Percentiles rank a stretch among this genome's conserved stretches.
These are phyloP conservation scores for Acanthamoeba sp. DNA, from an alignment of 208 protist species.

Conservation along the genomic window DNA sequence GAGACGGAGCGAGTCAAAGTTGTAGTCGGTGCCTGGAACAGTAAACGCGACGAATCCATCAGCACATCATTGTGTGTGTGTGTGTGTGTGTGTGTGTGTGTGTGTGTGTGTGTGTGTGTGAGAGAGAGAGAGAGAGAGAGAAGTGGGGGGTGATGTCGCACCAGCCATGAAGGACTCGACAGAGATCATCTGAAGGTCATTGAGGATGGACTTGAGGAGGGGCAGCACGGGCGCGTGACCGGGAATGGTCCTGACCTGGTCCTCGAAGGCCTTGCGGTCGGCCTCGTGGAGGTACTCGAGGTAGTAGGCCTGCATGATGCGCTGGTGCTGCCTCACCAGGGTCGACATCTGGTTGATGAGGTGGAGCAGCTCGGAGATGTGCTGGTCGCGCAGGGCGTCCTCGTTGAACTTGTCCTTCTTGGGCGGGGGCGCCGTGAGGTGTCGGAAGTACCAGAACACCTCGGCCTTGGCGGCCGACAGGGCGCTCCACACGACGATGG, in stretches of 20 bases:
- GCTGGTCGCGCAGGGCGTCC: slow-evolving; percentile 40
- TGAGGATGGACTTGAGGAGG: slow-evolving; percentile 11
- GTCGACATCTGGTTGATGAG: not conserved
- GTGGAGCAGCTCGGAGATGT: slow-evolving; percentile 58
- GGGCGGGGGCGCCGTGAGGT: slow-evolving; percentile 1
- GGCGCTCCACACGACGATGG: slow-evolving; percentile 1
- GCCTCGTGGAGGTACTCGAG: slow-evolving; percentile 43
- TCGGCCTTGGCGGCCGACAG: not conserved
- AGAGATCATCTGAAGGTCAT: slow-evolving; percentile 26
- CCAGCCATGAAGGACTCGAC: slow-evolving; percentile 55
- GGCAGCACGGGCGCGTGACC: not conserved
- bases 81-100: too few species aligned
- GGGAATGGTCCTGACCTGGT: not conserved
- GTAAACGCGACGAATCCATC: not conserved
- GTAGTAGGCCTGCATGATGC: slow-evolving; percentile 68
- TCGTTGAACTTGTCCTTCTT: slow-evolving; percentile 71
- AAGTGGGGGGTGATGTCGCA: not conserved
- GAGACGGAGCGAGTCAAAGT: slow-evolving; percentile 40
- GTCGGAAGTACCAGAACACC: slow-evolving; percentile 59
- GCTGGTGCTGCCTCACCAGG: slow-evolving; percentile 36
- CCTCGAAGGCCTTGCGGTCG: not conserved
- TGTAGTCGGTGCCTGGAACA: slow-evolving; percentile 22
- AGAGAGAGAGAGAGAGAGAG: not conserved
- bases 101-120: too few species aligned
- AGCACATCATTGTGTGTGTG: too few species aligned